phyloP scores from a whole-genome alignment of 208 protist species.

The Novymonas esmeraldas region DNA sequence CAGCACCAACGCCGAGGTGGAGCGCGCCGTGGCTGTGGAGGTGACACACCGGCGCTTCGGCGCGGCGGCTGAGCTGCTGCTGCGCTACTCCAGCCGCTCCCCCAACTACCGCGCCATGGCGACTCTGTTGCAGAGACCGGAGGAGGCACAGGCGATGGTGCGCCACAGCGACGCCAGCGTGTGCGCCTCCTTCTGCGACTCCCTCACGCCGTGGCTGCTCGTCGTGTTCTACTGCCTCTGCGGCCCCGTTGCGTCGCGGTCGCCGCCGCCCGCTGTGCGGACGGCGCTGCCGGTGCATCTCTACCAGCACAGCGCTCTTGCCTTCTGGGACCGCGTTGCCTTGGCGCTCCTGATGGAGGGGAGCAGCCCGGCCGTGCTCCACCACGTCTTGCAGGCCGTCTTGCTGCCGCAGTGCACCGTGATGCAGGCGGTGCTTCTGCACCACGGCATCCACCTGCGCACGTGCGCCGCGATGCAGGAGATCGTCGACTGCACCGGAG shows the following conservation, averaged over 20 bases:
- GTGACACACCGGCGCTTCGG: slow-evolving; percentile 52
- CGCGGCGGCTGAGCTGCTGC: slow-evolving; percentile 47
- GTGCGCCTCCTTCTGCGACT: slow-evolving; percentile 53
- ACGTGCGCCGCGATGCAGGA: slow-evolving; percentile 68
- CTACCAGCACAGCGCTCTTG: slow-evolving; percentile 31
- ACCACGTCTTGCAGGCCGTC: slow-evolving; percentile 36
- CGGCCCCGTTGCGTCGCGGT: slow-evolving; percentile 1
- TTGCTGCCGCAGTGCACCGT: slow-evolving; percentile 50
- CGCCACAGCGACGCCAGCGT: slow-evolving; percentile 42
- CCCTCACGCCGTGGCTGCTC: slow-evolving; percentile 75
- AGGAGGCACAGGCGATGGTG: slow-evolving; percentile 31
- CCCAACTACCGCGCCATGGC: slow-evolving; percentile 52
- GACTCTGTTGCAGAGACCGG: slow-evolving; percentile 39
- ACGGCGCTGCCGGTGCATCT: slow-evolving; percentile 23
- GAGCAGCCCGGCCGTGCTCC: slow-evolving; percentile 29
- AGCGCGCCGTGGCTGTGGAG: slow-evolving; percentile 74
- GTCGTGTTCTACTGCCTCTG: slow-evolving; percentile 58
- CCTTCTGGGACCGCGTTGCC: slow-evolving; percentile 83
- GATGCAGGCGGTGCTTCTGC: slow-evolving; percentile 64
- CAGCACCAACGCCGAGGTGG: slow-evolving; percentile 34
- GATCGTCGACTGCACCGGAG: slow-evolving; percentile 81
- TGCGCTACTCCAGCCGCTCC: slow-evolving; percentile 37
- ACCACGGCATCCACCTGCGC: slow-evolving; percentile 55
- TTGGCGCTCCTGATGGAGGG: slow-evolving; percentile 64
- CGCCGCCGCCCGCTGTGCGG: background rate